Percentiles rank a stretch among this genome's conserved stretches.
These are phyloP conservation scores for Pestalotiopsis sp. DNA, from an alignment of 2,329 filamentous ascomycete species.

Conservation along the genomic window DNA sequence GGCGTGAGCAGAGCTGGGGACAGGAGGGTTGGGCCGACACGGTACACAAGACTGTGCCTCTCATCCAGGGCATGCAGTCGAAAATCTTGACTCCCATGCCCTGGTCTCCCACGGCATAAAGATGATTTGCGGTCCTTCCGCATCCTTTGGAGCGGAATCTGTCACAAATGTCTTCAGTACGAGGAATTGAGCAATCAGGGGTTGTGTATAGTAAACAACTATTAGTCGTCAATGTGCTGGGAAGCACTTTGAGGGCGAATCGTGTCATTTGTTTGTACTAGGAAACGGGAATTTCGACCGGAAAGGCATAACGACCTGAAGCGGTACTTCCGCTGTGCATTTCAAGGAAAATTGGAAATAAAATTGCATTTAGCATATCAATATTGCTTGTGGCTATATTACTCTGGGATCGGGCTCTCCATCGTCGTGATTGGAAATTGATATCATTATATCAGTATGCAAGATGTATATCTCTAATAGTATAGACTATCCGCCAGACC, in stretches of 20 bases:
- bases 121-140: neutral
- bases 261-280: neutral
- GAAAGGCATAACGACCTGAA: neutral
- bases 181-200: neutral
- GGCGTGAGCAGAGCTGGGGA: constrained; percentile 93
- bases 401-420: neutral
- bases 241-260: neutral
- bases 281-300: neutral
- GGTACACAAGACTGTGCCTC: constrained; percentile 95
- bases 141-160: constrained; percentile 16
- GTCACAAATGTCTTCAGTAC: neutral
- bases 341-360: neutral
- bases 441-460: neutral
- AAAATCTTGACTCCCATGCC: constrained; percentile 91
- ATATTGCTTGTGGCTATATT: neutral
- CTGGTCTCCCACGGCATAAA: constrained; percentile 88
- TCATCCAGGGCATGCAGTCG: constrained; percentile 97
- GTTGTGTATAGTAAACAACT: neutral
- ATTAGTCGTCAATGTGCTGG: neutral
- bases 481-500: neutral
- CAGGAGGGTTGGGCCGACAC: constrained; percentile 96
- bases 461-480: neutral
- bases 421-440: neutral
- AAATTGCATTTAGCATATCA: neutral
- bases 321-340: neutral